These are phyloP conservation scores for Rhodomyrtus psidioides DNA, from an alignment of 441 rosid genomes.

Conservation along the genomic window DNA sequence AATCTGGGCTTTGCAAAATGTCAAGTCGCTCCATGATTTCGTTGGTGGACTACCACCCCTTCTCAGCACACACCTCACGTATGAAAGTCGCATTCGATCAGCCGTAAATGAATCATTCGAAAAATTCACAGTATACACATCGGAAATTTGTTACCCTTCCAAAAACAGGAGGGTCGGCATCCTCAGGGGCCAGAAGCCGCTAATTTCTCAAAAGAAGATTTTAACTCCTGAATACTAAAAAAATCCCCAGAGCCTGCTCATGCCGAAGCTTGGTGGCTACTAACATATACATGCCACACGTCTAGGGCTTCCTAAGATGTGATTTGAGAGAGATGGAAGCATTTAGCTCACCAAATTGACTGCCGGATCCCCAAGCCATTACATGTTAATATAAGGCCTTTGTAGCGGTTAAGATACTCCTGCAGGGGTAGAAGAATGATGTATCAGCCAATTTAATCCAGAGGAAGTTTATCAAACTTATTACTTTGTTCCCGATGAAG, in stretches of 20 bases:
- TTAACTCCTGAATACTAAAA: neutral
- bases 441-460: neutral
- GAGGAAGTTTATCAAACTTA: neutral
- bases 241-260: neutral
- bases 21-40: neutral
- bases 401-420: conserved; percentile 78
- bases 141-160: neutral
- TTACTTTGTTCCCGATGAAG: neutral
- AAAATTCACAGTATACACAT: neutral
- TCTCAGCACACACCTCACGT: neutral
- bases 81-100: neutral
- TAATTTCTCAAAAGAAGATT: neutral
- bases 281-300: neutral
- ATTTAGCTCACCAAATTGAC: conserved; percentile 44
- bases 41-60: neutral
- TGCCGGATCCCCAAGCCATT: conserved; percentile 85
- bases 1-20: neutral
- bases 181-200: neutral
- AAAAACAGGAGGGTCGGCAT: neutral
- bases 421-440: conserved; percentile 22
- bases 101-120: neutral
- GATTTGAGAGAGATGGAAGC: neutral
- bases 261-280: neutral
- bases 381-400: conserved; percentile 88
- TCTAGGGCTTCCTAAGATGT: neutral